Evolutionary conservation across 192 early-diverging fungal genomes (phyloP).

Genomic region (Backusella australiensis): DNA sequence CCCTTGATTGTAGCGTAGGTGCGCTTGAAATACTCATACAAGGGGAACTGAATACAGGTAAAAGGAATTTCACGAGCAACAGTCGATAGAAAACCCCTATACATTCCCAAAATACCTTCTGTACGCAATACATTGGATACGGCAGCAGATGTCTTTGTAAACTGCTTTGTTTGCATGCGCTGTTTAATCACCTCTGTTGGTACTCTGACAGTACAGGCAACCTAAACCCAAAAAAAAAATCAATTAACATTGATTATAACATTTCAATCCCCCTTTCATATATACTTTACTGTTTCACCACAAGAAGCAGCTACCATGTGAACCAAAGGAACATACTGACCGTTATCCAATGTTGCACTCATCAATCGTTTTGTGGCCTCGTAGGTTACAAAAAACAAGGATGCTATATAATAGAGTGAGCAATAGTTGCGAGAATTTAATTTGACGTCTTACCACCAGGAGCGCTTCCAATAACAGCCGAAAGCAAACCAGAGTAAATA

Average conservation of each 20-base stretch:
- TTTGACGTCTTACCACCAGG: slow-evolving; percentile 62
- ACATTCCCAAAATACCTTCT: slow-evolving; percentile 85
- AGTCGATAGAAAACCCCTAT: slow-evolving; percentile 89
- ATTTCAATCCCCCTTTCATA: not conserved
- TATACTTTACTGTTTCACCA: slow-evolving; percentile 78
- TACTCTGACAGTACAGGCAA: slow-evolving; percentile 88
- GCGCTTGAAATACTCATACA: slow-evolving; percentile 89
- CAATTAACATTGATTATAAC: slow-evolving; percentile 15
- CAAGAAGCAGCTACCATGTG: slow-evolving; percentile 89
- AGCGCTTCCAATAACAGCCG: slow-evolving; percentile 91
- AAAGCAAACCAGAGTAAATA: slow-evolving; percentile 87
- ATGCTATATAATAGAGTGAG: slow-evolving; percentile 44
- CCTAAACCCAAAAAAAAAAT: slow-evolving; percentile 19
- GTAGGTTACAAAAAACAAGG: slow-evolving; percentile 92
- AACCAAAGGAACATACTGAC: slow-evolving; percentile 58
- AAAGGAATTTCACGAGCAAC: slow-evolving; percentile 97
- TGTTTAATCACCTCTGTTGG: slow-evolving; percentile 97
- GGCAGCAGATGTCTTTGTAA: slow-evolving; percentile 57
- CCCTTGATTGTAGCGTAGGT: slow-evolving; percentile 46
- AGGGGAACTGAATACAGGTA: slow-evolving; percentile 93
- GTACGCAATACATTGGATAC: slow-evolving; percentile 58
- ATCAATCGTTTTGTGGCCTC: slow-evolving; percentile 71
- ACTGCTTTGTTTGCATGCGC: slow-evolving; percentile 90
- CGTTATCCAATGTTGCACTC: slow-evolving; percentile 33
- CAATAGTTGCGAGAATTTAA: not conserved